Evolutionary conservation across 495 filamentous ascomycete genomes (phyloP).

Genomic region (Rhypophila decipiens): DNA sequence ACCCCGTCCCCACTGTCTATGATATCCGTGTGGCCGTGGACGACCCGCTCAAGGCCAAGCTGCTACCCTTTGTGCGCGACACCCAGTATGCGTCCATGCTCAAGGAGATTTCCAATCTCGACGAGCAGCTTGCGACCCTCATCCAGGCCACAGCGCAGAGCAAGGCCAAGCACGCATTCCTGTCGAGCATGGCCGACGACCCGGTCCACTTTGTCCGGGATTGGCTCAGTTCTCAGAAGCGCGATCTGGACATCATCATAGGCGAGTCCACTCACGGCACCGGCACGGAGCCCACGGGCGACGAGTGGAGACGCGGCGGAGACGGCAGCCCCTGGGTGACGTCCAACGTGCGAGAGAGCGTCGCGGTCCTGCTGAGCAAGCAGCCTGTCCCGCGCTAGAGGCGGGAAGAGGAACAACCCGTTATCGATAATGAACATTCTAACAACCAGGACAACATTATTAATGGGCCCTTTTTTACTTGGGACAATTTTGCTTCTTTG

Average conservation of each 20-base stretch:
- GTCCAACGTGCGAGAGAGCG: conserved; percentile 49
- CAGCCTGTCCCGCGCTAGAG: conserved; percentile 17
- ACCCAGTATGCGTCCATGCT: conserved; percentile 55
- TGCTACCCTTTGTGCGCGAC: conserved; percentile 52
- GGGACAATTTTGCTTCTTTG: neutral
- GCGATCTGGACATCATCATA: conserved; percentile 83
- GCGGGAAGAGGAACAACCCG: neutral
- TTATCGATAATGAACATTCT: neutral
- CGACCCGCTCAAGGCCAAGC: conserved; percentile 67
- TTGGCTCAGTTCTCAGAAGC: conserved; percentile 82
- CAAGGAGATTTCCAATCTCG: conserved; percentile 61
- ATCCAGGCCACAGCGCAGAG: conserved; percentile 70
- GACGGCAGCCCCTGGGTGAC: conserved; percentile 46
- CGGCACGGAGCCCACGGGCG: conserved; percentile 50
- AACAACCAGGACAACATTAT: no score
- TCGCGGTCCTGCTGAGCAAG: conserved; percentile 46
- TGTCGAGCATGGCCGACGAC: conserved; percentile 66
- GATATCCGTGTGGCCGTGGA: conserved; percentile 82
- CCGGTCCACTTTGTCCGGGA: conserved; percentile 72
- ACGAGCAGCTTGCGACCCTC: conserved; percentile 76
- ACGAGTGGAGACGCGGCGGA: conserved; percentile 52
- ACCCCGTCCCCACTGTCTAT: conserved; percentile 68
- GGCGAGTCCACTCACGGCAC: conserved; percentile 70
- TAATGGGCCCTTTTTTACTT: neutral
- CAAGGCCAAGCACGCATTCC: conserved; percentile 82